A percentile compares a stretch with the other conserved stretches of the same genome.
Evolutionary conservation across 1,284 basidiomycete species (phyloP).

Genomic region (Ceratobasidium papillatum): DNA sequence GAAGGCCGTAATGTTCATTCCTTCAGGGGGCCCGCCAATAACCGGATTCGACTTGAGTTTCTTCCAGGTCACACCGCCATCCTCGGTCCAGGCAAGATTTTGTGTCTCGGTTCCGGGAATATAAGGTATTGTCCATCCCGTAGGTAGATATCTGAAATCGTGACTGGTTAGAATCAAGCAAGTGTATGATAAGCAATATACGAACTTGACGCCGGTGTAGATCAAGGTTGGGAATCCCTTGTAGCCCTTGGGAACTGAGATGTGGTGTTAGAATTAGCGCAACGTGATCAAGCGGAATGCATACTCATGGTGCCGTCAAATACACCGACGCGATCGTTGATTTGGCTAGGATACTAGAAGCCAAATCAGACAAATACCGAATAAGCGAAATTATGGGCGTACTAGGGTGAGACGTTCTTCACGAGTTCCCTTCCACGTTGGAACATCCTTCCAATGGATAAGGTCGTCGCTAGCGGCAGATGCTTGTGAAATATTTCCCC

Average conservation of each 20-base stretch:
- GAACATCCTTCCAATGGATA: conserved; percentile 37
- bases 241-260: conserved; percentile 28
- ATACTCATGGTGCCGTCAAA: conserved; percentile 35
- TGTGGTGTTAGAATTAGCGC: not conserved
- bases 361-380: not conserved
- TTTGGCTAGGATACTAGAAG: conserved; percentile 25
- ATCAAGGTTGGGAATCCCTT: conserved; percentile 37
- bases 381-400: not conserved
- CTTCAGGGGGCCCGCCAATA: conserved; percentile 27
- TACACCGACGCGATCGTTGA: conserved; percentile 25
- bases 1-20: conserved; percentile 33
- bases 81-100: conserved; percentile 39
- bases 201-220: conserved; percentile 36
- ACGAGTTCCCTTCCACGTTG: conserved; percentile 19
- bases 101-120: conserved; percentile 36
- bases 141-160: conserved; percentile 8
- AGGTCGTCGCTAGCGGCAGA: conserved; percentile 38
- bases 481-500: conserved; percentile 35
- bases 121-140: conserved; percentile 27
- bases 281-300: not conserved
- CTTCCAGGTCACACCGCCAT: conserved; percentile 35
- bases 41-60: conserved; percentile 36
- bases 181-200: not conserved
- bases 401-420: conserved; percentile 31
- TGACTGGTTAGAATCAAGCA: not conserved